Evolutionary conservation across 768 basidiomycete species (phyloP), one percentile per base, ranked within the genome.

Genomic region (Rubroboletus pulcherrimus): DNA sequence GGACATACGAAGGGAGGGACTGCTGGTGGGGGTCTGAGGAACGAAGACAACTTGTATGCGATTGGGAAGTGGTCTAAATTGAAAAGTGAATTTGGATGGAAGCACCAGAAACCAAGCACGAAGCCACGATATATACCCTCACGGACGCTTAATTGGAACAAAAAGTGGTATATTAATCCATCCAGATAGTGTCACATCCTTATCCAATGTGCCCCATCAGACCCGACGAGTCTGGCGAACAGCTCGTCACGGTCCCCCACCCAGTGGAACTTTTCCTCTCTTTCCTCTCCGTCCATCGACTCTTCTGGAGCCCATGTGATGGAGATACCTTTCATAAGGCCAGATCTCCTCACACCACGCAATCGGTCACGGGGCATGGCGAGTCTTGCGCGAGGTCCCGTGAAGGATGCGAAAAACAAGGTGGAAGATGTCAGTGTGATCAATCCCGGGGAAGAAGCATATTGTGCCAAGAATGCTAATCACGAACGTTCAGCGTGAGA

Each of bases 201-300:
- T 53, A 78, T 66, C 83, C 84, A 85, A 31, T 73, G 74, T 43
- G 69, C 71, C 21, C 78, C 78, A 30, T 77, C 76, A 59, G 71
- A 68, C 15, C 82, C 82, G 17, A 87, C 75, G 12, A 89, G 75
- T 55, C 85, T 70, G 42, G 82, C 83, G 66, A 89, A 87, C 17
- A 88, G 65, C 45, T 87, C 86, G 66, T 88, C 84, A 6, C 86
- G 79, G 26, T 71, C 75, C 33, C 79, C 80, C 38, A 87, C 76
- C 81, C 83, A 85, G 17, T 71, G 57, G 62, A 88, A 86, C 60
- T 70, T 80, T 49, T 82, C 84, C 51, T 81, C 79, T 51, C 70
- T 75, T 54, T 75, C 75, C 33, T 65, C 67, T 15, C 63, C 66
- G n/a, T 60, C 55, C 15, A 73, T 70, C 7, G 56, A 30, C 7